Evolutionary conservation across 352 stramenopile species (phyloP).

Genomic region (Globisporangium alternatum): DNA sequence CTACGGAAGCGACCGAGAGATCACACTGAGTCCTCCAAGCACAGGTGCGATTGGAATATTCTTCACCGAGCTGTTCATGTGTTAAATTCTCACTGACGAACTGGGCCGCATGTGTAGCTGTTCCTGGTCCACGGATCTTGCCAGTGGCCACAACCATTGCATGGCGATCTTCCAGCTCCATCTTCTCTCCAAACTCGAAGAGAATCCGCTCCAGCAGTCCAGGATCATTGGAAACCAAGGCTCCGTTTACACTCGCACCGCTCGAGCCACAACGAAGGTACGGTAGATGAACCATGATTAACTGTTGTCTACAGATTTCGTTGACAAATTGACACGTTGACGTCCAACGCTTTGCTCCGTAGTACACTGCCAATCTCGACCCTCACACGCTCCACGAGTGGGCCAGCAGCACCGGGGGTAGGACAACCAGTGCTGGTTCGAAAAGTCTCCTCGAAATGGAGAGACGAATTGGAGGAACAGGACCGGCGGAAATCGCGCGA

Average conservation of each 20-base stretch:
- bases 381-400: slow-evolving; percentile 3
- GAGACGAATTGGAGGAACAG: slow-evolving; percentile 44
- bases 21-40: slow-evolving; percentile 19
- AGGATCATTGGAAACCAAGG: neutral
- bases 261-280: slow-evolving; percentile 13
- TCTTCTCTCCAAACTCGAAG: slow-evolving; percentile 18
- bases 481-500: slow-evolving; percentile 64
- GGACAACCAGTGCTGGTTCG: slow-evolving; percentile 44
- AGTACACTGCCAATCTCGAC: slow-evolving; percentile 12
- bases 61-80: neutral
- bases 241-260: slow-evolving; percentile 4
- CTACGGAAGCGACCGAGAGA: slow-evolving; percentile 15
- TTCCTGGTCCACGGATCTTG: slow-evolving; percentile 13
- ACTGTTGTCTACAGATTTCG: neutral
- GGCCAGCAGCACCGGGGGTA: slow-evolving; percentile 7
- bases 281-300: neutral
- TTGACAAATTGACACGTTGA: neutral
- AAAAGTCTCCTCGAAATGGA: slow-evolving; percentile 49
- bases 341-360: neutral
- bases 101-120: neutral
- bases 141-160: slow-evolving; percentile 23
- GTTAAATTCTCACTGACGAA: neutral
- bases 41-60: neutral
- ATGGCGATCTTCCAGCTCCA: slow-evolving; percentile 16
- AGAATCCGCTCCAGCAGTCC: slow-evolving; percentile 8